phyloP scores from a whole-genome alignment of 305 asterid species.

The Fraxinus angustifolia region DNA sequence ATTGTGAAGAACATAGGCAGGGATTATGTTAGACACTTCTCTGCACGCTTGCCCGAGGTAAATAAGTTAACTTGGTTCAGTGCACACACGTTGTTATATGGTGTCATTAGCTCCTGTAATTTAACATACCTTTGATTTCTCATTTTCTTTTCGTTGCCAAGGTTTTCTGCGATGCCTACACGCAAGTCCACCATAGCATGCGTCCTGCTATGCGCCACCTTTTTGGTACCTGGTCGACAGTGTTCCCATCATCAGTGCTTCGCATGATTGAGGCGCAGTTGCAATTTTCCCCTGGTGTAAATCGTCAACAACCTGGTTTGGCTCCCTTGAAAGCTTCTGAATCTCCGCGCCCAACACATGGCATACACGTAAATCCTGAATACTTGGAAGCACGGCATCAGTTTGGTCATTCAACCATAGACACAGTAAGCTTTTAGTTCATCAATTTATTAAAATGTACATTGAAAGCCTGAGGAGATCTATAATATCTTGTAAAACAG shows the following conservation, averaged over 20 bases:
- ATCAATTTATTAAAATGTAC: not conserved
- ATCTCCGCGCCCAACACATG: slow-evolving; percentile 72
- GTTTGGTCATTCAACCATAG: slow-evolving; percentile 51
- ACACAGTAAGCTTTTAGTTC: slow-evolving; percentile 46
- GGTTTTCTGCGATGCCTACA: slow-evolving; percentile 84
- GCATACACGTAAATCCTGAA: slow-evolving; percentile 86
- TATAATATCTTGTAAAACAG: not conserved
- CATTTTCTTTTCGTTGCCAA: slow-evolving; percentile 27
- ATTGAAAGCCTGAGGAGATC: not conserved
- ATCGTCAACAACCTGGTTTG: slow-evolving; percentile 55
- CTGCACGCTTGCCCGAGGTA: slow-evolving; percentile 83
- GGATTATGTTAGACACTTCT: slow-evolving; percentile 65
- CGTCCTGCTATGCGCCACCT: slow-evolving; percentile 79
- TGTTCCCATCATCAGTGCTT: slow-evolving; percentile 67
- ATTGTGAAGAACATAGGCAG: slow-evolving; percentile 92
- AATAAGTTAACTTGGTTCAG: slow-evolving; percentile 6
- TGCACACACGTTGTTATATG: not conserved
- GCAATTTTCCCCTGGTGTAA: slow-evolving; percentile 55
- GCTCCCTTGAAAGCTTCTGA: slow-evolving; percentile 59
- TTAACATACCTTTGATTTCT: slow-evolving; percentile 27
- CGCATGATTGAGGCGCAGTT: slow-evolving; percentile 66
- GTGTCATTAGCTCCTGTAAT: slow-evolving; percentile 15
- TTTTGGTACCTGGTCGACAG: slow-evolving; percentile 80
- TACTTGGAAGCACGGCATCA: slow-evolving; percentile 73
- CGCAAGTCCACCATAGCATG: slow-evolving; percentile 77